A percentile compares a stretch with the other conserved stretches of the same genome.
Conservation (phyloP, 2,329 filamentous ascomycete genomes). For the Ustilaginoidea virens region DNA sequence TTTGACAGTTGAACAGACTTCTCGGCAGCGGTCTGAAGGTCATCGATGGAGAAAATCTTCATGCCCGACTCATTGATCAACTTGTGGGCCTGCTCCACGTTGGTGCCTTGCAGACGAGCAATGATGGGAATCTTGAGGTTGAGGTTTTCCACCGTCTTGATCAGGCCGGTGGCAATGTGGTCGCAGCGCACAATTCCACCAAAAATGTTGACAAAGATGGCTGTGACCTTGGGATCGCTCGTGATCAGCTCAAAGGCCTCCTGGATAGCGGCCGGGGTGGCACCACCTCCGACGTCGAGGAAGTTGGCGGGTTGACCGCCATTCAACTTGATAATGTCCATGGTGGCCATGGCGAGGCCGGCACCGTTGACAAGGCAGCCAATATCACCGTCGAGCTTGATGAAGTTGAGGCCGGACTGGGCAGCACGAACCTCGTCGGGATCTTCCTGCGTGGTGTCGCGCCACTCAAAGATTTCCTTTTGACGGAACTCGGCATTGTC, state of each 20-base stretch:
- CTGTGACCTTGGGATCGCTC: slow-evolving; percentile 92
- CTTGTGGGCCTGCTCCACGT: slow-evolving; percentile 89
- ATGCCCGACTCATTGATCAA: slow-evolving; percentile 91
- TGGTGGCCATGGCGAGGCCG: slow-evolving; percentile 98
- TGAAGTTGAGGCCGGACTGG: slow-evolving; percentile 93
- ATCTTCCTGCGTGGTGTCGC: slow-evolving; percentile 92
- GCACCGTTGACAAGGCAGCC: slow-evolving; percentile 98
- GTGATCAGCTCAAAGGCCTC: slow-evolving; percentile 98
- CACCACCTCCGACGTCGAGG: slow-evolving; percentile 94
- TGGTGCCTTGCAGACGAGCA: slow-evolving; percentile 92
- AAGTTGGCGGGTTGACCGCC: slow-evolving; percentile 95
- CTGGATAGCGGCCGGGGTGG: slow-evolving; percentile 90
- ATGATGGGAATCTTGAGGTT: slow-evolving; percentile 96
- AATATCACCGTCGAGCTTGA: slow-evolving; percentile 99
- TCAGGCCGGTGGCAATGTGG: slow-evolving; percentile 89
- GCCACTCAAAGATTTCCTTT: slow-evolving; percentile 88
- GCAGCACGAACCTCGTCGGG: slow-evolving; percentile 94
- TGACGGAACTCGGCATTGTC: slow-evolving; percentile 98
- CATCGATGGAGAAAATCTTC: slow-evolving; percentile 99
- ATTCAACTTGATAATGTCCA: slow-evolving; percentile 99
- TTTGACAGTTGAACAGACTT: slow-evolving; percentile 98
- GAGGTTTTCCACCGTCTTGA: slow-evolving; percentile 87
- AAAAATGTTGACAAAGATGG: slow-evolving; percentile 99
- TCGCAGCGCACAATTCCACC: slow-evolving; percentile 97
- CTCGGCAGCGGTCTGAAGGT: slow-evolving; percentile 92